phyloP scores from a whole-genome alignment of 2,329 filamentous ascomycete species.

The Fusarium beomiforme region DNA sequence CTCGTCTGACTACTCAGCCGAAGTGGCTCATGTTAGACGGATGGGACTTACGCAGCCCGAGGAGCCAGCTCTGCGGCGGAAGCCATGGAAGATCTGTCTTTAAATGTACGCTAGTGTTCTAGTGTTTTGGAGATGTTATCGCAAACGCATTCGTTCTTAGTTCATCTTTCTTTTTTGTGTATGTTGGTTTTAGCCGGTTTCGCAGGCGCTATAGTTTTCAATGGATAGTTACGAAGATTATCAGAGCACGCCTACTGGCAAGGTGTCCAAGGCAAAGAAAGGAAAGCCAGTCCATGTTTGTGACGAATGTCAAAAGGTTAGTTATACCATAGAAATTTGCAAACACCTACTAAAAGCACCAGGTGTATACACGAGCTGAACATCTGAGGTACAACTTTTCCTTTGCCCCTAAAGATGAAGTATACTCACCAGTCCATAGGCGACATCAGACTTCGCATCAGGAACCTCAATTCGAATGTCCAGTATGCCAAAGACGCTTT shows the following conservation, averaged over 20 bases:
- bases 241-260: conserved; percentile 5
- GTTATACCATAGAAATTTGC: accelerated
- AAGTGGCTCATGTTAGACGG: conserved; percentile 4
- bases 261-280: conserved; percentile 13
- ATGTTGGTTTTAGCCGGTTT: background rate
- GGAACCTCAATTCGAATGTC: conserved; percentile 8
- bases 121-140: background rate
- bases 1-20: conserved; percentile 2
- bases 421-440: background rate
- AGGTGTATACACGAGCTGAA: conserved; percentile 13
- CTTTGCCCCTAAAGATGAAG: no score
- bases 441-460: conserved; percentile 10
- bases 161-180: background rate
- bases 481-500: conserved; percentile 5
- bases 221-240: background rate
- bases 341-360: background rate
- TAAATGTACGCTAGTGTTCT: background rate
- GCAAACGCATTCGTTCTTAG: background rate
- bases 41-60: background rate
- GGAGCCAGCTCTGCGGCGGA: background rate
- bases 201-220: background rate
- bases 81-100: background rate
- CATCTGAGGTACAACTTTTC: background rate
- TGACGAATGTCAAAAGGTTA: conserved; percentile 5
- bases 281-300: conserved; percentile 14